Base-by-base conservation (phyloP, 768 basidiomycete genomes). In the Plicaturopsis crispa region DNA sequence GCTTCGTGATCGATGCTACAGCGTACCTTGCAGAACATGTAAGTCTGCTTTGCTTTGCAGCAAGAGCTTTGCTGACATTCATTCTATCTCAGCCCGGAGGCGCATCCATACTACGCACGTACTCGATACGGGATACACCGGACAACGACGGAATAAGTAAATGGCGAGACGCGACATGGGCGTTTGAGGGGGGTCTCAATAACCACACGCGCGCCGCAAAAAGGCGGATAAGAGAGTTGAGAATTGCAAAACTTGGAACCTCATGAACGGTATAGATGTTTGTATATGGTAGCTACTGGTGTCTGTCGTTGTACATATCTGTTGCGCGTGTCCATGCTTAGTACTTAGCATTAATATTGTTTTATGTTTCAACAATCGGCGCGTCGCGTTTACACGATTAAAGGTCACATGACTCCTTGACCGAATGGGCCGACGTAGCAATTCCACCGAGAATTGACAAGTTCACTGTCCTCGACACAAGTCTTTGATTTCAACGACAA, bases 161-260 rank as follows among this genome's bases (percentile, higher is more conserved):
- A 43, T 47, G 35, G 26, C 14, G 24, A 22, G 67, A 79, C 33
- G 78, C 79, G 0, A 69, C 69, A 5, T 73, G 72, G 67, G 79
- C 82, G 1, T 86, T 83, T 60, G 65, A 70, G 39, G 82, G 83
- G 12, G 83, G 82, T 11, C 59, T 84, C 48, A 89, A 86, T 50
- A 76, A 75, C 39, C 84, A 86, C 48, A 78, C 79, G 11, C 63
- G 70, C n/a, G 69, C 70, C 3, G 78, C 78, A 11, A 64, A 57
- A 44, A 60, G 58, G 46, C 59, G 66, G 31, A 65, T 80, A 68
- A 45, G 48, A n/a, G 61, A 70, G 33, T 49, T 78, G 26, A 57
- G 69, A 36, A 48, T 80, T 8, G 78, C 77, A 14, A 67, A 54
- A 39, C 36, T 8, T 28, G 14, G 26, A 28, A 14, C 26, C 10